Conservation (phyloP, 139 green algal genomes). For the Chlorella ohadii region DNA sequence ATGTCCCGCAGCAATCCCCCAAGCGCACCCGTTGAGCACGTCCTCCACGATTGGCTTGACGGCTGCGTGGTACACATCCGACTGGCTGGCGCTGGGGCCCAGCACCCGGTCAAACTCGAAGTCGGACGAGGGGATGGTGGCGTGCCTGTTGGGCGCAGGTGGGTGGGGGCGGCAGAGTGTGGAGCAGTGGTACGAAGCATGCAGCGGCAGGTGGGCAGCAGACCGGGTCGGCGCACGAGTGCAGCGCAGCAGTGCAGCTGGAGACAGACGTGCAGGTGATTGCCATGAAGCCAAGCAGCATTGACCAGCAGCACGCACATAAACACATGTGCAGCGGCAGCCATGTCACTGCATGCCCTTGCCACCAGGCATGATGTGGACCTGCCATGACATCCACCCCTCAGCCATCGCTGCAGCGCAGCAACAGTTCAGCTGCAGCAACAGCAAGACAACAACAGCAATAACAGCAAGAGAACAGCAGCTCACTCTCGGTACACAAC, state of each 20-base stretch:
- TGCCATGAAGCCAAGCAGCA: too few species aligned
- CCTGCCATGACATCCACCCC: too few species aligned
- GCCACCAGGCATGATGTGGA: too few species aligned
- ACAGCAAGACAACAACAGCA: too few species aligned
- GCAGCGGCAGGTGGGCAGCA: neutral
- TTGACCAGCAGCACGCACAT: neutral
- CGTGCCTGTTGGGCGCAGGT: conserved; percentile 4
- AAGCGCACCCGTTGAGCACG: conserved; percentile 65
- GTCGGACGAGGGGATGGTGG: conserved; percentile 9
- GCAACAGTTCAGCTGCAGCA: too few species aligned
- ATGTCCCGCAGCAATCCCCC: too few species aligned
- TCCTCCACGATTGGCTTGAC: conserved; percentile 74
- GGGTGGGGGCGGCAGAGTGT: neutral
- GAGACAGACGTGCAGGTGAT: too few species aligned
- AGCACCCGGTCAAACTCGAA: conserved; percentile 73
- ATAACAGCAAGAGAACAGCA: neutral
- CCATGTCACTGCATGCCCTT: too few species aligned
- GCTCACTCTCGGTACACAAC: conserved; percentile 46
- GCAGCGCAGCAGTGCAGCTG: too few species aligned
- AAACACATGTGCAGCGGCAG: neutral
- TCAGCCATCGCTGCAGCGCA: too few species aligned
- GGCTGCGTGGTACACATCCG: conserved; percentile 75
- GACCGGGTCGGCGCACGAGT: too few species aligned
- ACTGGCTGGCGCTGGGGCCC: conserved; percentile 57
- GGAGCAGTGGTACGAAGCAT: neutral